Base-by-base conservation (phyloP, 352 stramenopile species). In the Pythium aquatile region DNA sequence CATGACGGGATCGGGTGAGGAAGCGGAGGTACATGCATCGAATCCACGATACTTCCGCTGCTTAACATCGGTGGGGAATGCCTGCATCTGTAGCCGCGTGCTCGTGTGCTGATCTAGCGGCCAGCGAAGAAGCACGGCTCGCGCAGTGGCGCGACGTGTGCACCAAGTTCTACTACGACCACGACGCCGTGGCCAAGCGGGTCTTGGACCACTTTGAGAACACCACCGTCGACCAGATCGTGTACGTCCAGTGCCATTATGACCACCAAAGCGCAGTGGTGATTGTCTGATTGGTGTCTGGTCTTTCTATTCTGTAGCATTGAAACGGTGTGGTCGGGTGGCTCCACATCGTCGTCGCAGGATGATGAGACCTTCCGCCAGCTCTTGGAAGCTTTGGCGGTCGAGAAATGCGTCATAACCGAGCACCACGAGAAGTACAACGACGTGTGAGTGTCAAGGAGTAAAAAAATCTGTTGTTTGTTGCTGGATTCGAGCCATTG, bases 191-290 rank as follows among this genome's bases (percentile, higher is more conserved):
- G 39, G 81, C 85, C 39, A 85, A 89, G 70, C 79, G 79, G 48
- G 78, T 91, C 51, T 62, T 93, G 51, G 78, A 88, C 55, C 76
- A 76, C 64, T 91, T 91, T 57, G 85, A 91, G 65, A 73, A 69
- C 37, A 65, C 64, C 52, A 85, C 79, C 72, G 72, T 84, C 55
- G 83, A 91, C 48, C 76, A 88, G 58, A 79, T 91, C 57, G 81
- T 75, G 84, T 90, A 39, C 33, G 33, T 39, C 9, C 33, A 14
- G 33, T 8, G 33, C 13, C 33, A 39, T 11, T 39, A 39, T 14
- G 2, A 11, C 13, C 33, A 14, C 33, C 6, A 39, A 47, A 9
- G 13, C 20, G 40, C 40, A 47, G 6, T 11, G 40, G 40, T 11
- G 1, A 17, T 47, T 47, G 40, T 24, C 11, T 49, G 16, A 11